These are phyloP conservation scores for Harringtonia aguacate DNA, from an alignment of 2,329 filamentous ascomycete genomes.

Conservation along the genomic window DNA sequence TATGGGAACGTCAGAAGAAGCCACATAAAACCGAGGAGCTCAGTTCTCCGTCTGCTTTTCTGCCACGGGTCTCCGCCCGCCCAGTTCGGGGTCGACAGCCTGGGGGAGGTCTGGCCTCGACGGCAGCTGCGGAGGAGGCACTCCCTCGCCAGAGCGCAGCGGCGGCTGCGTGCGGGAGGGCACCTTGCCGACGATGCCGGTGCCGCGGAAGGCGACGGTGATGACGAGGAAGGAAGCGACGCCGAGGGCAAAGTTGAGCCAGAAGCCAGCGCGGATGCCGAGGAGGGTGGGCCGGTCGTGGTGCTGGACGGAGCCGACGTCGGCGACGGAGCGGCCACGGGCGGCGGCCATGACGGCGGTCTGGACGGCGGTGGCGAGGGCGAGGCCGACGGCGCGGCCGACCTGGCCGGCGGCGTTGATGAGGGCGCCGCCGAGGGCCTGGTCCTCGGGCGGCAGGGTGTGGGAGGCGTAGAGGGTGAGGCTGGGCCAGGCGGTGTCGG, in stretches of 20 bases:
- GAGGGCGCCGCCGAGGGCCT: constrained; percentile 56
- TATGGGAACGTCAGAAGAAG: no score
- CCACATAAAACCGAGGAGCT: no score
- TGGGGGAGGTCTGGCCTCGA: no score
- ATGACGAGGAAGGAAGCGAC: constrained; percentile 32
- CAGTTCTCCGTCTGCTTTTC: no score
- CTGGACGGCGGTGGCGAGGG: constrained; percentile 54
- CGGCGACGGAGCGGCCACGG: constrained; percentile 29
- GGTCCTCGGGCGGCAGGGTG: constrained; percentile 50
- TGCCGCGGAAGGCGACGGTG: constrained; percentile 35
- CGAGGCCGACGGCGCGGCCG: constrained; percentile 54
- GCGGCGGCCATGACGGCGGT: constrained; percentile 46
- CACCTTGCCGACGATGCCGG: constrained; percentile 36
- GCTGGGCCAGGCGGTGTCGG: constrained; percentile 56
- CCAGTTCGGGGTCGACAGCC: no score
- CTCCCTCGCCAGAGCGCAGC: no score
- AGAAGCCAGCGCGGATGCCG: constrained; percentile 38
- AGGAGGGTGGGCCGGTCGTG: constrained; percentile 36
- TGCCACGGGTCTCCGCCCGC: no score
- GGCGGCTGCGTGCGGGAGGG: not conserved
- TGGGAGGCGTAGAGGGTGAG: constrained; percentile 56
- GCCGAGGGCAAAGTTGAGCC: constrained; percentile 40
- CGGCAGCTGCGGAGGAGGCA: no score
- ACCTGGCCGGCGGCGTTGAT: constrained; percentile 58
- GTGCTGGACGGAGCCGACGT: constrained; percentile 27